Base-by-base conservation (phyloP, 768 basidiomycete species). In the Amanita inopinata region DNA sequence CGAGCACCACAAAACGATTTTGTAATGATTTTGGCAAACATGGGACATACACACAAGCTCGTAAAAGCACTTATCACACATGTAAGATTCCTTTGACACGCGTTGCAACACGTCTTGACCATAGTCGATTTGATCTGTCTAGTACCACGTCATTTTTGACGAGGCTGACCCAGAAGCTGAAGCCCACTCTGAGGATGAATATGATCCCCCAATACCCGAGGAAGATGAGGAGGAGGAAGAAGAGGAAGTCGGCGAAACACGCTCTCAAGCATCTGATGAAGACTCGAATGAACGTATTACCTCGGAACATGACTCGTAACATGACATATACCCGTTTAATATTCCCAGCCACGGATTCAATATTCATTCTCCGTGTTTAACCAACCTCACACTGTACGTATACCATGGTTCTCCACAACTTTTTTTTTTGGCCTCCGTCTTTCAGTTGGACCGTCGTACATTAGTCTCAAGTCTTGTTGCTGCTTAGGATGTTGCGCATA, bases 1-100 rank as follows among this genome's bases (percentile, higher is more conserved):
- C 78, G 85, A 14, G 80, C 84, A 3, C 83, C 83, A 2, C 77
- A 82, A 54, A 84, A 83, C 47, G 81, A 86, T 55, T 82, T 87
- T 59, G 76, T 72, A 8, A 69, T 82, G 60, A 82, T 87, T 51
- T 67, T 88, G 47, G 73, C 80, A 43, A 87, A 88, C 51, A 88
- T 90, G 85, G 78, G 78, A 11, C 65, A 77, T 51, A 76, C 81
- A 12, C 80, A 86, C 53, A 78, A 79, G 48, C 69, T 87, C n/a
- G 78, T 80, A 49, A 80, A 85, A 58, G 69, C 76, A 2, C 69
- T 87, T 38, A 83, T 88, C 43, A 79, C 77, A 15, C 83, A 87
- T 53, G 85, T 86, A 52, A 48, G 83, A 15, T 34, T 19, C 4
- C 18, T n/a, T n/a, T n/a, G n/a, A n/a, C n/a, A n/a, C n/a, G n/a